Percentiles rank a stretch among this genome's conserved stretches.
phyloP scores from a whole-genome alignment of 257 asterid species.

The Osmanthus fragrans region DNA sequence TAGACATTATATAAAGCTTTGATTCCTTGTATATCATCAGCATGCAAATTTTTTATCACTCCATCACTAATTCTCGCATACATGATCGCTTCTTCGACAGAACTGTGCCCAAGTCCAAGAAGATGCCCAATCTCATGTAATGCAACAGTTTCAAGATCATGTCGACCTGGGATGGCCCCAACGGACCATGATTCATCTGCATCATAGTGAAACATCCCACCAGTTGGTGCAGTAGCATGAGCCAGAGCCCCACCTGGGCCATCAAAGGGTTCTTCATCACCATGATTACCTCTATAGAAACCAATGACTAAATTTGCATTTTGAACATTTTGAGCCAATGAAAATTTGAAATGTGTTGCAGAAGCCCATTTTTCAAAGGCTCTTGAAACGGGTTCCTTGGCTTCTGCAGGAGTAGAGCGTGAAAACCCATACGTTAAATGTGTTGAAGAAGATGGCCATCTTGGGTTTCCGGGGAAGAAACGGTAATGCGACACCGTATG shows the following conservation, averaged over 20 bases:
- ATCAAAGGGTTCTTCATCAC: slow-evolving; percentile 32
- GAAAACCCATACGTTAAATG: slow-evolving; percentile 21
- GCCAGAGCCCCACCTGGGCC: slow-evolving; percentile 38
- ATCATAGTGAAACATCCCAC: slow-evolving; percentile 35
- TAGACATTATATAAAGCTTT: slow-evolving; percentile 10
- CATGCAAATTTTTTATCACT: slow-evolving; percentile 11
- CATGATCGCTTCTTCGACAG: slow-evolving; percentile 31
- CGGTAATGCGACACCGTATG: slow-evolving; percentile 28
- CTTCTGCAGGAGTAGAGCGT: neutral
- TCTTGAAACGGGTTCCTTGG: slow-evolving; percentile 6
- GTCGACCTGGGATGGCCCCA: neutral
- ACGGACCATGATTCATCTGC: slow-evolving; percentile 29
- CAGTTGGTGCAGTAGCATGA: slow-evolving; percentile 32
- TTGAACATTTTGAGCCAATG: neutral
- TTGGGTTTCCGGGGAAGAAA: slow-evolving; percentile 21
- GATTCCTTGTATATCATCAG: slow-evolving; percentile 37
- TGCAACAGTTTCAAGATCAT: slow-evolving; percentile 35
- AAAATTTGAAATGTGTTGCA: slow-evolving; percentile 23
- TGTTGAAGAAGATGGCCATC: slow-evolving; percentile 34
- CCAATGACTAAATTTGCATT: slow-evolving; percentile 28
- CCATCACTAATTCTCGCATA: slow-evolving; percentile 16
- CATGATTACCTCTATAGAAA: slow-evolving; percentile 24
- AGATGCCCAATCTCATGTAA: slow-evolving; percentile 49
- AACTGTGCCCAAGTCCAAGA: slow-evolving; percentile 41
- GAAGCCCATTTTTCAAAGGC: slow-evolving; percentile 36